Percentiles rank a stretch among this genome's conserved stretches.
Conservation (phyloP, 768 basidiomycete genomes). For the Mycena leptocephala region DNA sequence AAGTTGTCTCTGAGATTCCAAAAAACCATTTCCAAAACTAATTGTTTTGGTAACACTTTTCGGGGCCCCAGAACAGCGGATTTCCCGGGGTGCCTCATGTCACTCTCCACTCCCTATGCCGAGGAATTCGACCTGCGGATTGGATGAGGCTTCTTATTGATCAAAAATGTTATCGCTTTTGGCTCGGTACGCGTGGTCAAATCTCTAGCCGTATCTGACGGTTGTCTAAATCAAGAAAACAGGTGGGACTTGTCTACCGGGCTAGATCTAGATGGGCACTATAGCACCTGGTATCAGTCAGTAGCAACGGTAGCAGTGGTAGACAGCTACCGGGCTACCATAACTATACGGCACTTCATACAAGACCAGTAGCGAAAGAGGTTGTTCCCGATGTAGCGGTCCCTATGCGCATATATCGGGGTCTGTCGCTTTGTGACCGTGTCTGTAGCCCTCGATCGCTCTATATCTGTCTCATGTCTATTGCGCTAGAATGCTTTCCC, state of each 20-base stretch:
- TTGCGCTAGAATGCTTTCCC: too few species aligned
- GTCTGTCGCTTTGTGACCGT: too few species aligned
- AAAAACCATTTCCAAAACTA: neutral
- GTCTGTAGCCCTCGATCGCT: too few species aligned
- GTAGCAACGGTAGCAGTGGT: neutral
- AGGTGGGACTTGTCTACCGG: too few species aligned
- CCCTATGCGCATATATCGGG: neutral
- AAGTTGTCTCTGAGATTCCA: neutral
- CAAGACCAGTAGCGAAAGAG: neutral
- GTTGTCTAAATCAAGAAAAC: neutral
- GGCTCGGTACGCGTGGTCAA: neutral
- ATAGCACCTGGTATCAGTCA: neutral
- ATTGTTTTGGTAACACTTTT: too few species aligned
- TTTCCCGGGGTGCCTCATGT: too few species aligned
- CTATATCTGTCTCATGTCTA: too few species aligned
- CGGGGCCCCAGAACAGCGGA: too few species aligned
- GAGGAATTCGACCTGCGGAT: too few species aligned
- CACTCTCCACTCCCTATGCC: too few species aligned
- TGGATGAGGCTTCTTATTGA: neutral
- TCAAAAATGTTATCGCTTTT: neutral
- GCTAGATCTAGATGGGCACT: neutral
- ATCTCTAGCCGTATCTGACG: neutral
- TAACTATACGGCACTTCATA: neutral
- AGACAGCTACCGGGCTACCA: neutral
- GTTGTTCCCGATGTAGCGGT: neutral